Evolutionary conservation across 441 rosid species (phyloP), one percentile per base, ranked within the genome.

Genomic region (Lagerstroemia fauriei): DNA sequence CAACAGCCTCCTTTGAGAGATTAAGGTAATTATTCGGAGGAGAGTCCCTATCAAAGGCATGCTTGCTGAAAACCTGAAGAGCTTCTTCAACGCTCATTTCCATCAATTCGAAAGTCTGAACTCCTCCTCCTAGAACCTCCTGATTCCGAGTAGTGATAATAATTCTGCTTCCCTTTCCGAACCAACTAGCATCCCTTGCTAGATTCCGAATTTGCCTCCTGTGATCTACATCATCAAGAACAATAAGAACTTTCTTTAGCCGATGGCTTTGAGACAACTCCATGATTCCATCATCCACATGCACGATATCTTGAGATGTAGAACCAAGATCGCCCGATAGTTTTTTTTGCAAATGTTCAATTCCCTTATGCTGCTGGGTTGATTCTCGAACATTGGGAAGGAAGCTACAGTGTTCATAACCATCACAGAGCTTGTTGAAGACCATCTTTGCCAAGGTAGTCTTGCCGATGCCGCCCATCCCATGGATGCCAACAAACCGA

Each of bases 381-480:
- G 29, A 61, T 14, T 61, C 51, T 48, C 75, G 75, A 31, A 79
- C 24, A 34, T 69, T 46, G 0, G 3, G 10, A 5, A 80, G 66
- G 51, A 80, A 80, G 77, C 70, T 53, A 11, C 12, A 34, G 5
- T 38, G 50, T 9, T 17, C 34, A 44, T 50, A 80, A n/a, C 25
- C 70, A 73, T 20, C 70, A 22, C 8, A 29, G 32, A 80, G 69
- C 63, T 71, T 71, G 31, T 80, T 80, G 78, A 11, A 72, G 34
- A 80, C 82, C 17, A 70, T 5, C 22, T 6, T 56, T 24, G 77
- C 77, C 9, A 80, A 70, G 71, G 77, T 80, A 0, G 82, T 51
- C 56, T 72, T 80, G 32, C 82, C 82, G 0, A 72, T 72, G 1
- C 82, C 77, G 29, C 47, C 65, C 79, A 32, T 56, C 41, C 79